Evolutionary conservation across 2,329 filamentous ascomycete species (phyloP), one percentile per base, ranked within the genome.

Genomic region (Fusarium haematococcum): DNA sequence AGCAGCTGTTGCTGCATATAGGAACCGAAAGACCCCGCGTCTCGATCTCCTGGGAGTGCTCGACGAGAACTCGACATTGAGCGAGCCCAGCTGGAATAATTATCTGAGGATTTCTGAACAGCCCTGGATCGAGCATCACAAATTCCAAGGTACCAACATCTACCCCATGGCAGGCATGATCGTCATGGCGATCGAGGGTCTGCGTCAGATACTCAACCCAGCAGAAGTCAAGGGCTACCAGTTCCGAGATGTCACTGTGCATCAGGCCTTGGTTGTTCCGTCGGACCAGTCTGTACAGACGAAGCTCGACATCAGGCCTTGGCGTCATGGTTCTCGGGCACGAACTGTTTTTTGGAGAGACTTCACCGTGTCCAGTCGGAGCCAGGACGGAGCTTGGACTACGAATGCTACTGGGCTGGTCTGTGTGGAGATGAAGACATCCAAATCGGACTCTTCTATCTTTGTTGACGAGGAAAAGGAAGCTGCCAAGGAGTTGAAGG

Each of bases 141-240:
- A 50, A 23, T 59, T 65, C 18, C 63, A 65, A 20, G 56, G 56
- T 14, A 50, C 54, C 18, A 48, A 32, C 32, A 50, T 65, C 43
- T 65, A 59, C 30, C 63, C 63, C 5, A 65, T 60, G 63, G 63
- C 63, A 25, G 63, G 54, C 2, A 41, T 65, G 54, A 61, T 66
- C 30, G 57, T 66, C 33, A 60, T 66, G 57, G 56, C 56, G 4
- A 61, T 66, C 10, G 63, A 66, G 18, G 63, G 56, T 6, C n/a
- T 57, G 7, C 33, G 45, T 5, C 63, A 66, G 37, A 23, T 45
- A 45, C 20, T 45, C 41, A 45, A 16, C 41, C 41, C 20, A 14
- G 20, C 11, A 4, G 41, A 45, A 20, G 41, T 8, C 41, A 23
- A 45, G 39, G 58, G 58, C 27, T 61, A 45, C 25, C 58, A 61